Evolutionary conservation across 169 alveolate genomes (phyloP), one percentile per base, ranked within the genome.

Genomic region (Hammondia hammondi): DNA sequence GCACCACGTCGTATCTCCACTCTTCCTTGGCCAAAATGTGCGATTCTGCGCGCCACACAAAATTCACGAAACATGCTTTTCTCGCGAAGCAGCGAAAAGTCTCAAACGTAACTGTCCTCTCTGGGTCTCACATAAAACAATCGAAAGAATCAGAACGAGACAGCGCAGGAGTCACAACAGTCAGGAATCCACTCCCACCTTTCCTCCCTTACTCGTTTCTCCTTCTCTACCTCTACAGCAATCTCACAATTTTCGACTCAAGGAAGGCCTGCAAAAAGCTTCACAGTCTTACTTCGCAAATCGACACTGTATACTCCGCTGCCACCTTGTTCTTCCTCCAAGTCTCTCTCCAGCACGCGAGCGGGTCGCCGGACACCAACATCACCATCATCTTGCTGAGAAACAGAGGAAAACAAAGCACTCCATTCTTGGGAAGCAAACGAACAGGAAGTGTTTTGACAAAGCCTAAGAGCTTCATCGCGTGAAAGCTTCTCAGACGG

Each of bases 1-100:
- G 99, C 94, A 99, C 98, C 89, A 98, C 98, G 97, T 99, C 99
- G 97, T 98, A 99, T 96, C 98, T 98, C 99, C 99, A 99, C 52
- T 98, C 99, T 27, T 98, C 99, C 91, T 98, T 96, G 56, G 97
- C 99, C 48, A 99, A 97, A 27, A 97, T 95, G 94, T 97, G 98
- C 90, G 96, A 97, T 93, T 98, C 99, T 96, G 95, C 93, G 88
- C 57, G 32, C 61, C 94, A 90, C 21, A 29, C 9, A 24, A 12
- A 88, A 17, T 77, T 32, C 57, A 27, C 19, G 2, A 46, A 29
- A 84, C 39, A 70, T 52, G 61, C 61, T 7, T 52, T 52, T 14
- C 39, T 37, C 32, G 91, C 71, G 71, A 29, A 29, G 61, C 71
- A 48, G 91, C 91, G 9, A 46, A n/a, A 1, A 52, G 61, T 52